Percentiles rank a stretch among this genome's conserved stretches.
These are phyloP conservation scores for Kernera saxatilis DNA, from an alignment of 345 rosid species.

Conservation along the genomic window DNA sequence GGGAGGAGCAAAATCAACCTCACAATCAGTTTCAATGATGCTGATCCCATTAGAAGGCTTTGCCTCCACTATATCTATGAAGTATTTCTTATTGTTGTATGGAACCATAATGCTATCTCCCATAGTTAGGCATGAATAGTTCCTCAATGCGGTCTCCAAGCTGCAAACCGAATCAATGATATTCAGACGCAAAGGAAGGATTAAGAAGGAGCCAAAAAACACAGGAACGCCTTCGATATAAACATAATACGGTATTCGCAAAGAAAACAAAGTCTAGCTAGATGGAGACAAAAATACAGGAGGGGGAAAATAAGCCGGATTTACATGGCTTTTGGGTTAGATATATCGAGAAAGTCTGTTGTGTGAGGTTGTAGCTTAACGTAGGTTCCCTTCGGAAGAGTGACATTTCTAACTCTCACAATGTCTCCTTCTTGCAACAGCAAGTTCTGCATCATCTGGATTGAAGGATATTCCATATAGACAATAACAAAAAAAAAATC, in stretches of 20 bases:
- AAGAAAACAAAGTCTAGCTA: neutral
- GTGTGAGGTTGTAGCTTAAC: neutral
- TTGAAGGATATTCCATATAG: no score
- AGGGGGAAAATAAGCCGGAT: neutral
- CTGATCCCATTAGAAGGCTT: slow-evolving; percentile 81
- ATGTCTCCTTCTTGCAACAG: neutral
- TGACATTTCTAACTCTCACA: neutral
- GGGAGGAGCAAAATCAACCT: slow-evolving; percentile 94
- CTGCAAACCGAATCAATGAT: no score
- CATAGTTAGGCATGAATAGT: slow-evolving; percentile 75
- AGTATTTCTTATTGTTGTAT: slow-evolving; percentile 82
- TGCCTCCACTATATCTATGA: slow-evolving; percentile 76
- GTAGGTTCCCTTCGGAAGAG: neutral
- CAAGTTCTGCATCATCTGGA: neutral
- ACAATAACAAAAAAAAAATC: no score
- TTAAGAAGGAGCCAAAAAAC: no score
- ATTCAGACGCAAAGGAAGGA: no score
- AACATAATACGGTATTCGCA: neutral
- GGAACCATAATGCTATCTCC: slow-evolving; percentile 95
- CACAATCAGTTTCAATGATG: slow-evolving; percentile 93
- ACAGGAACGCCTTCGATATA: no score
- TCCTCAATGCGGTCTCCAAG: slow-evolving; percentile 17
- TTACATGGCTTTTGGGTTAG: neutral
- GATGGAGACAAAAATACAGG: no score
- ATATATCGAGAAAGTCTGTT: neutral